Evolutionary conservation across 352 stramenopile genomes (phyloP).

Genomic region (Ochromonadaceae sp.): DNA sequence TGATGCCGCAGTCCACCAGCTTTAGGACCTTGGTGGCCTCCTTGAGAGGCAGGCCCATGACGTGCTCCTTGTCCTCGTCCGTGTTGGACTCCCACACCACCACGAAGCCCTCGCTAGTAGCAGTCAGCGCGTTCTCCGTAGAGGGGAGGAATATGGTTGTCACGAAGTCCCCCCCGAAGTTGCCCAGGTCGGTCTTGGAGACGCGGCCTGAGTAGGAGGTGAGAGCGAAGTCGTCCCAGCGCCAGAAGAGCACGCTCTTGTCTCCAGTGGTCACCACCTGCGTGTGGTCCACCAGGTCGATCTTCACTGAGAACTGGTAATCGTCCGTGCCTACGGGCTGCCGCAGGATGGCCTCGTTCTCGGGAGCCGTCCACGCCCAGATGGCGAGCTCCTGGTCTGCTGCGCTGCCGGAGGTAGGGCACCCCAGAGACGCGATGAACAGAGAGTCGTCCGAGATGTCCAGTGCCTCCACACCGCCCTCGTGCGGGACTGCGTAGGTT

Average conservation of each 20-base stretch:
- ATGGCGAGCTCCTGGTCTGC: conserved; percentile 52
- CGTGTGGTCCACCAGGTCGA: conserved; percentile 65
- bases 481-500: conserved; percentile 55
- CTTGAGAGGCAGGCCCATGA: no score
- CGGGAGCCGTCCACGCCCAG: conserved; percentile 58
- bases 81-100: conserved; percentile 53
- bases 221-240: conserved; percentile 54
- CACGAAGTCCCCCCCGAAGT: conserved; percentile 58
- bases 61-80: conserved; percentile 1
- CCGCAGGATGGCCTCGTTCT: conserved; percentile 26
- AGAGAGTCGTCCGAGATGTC: conserved; percentile 68
- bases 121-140: conserved; percentile 57
- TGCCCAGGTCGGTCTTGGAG: conserved; percentile 53
- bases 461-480: conserved; percentile 51
- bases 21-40: conserved; percentile 60
- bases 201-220: conserved; percentile 54
- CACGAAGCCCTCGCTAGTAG: conserved; percentile 59
- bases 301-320: conserved; percentile 54
- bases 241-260: conserved; percentile 69
- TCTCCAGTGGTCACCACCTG: conserved; percentile 67
- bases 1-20: conserved; percentile 26
- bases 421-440: conserved; percentile 59
- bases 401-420: background rate
- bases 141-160: conserved; percentile 64
- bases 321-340: conserved; percentile 41